Evolutionary conservation across 495 filamentous ascomycete genomes (phyloP).

Genomic region (Venustampulla echinocandica): DNA sequence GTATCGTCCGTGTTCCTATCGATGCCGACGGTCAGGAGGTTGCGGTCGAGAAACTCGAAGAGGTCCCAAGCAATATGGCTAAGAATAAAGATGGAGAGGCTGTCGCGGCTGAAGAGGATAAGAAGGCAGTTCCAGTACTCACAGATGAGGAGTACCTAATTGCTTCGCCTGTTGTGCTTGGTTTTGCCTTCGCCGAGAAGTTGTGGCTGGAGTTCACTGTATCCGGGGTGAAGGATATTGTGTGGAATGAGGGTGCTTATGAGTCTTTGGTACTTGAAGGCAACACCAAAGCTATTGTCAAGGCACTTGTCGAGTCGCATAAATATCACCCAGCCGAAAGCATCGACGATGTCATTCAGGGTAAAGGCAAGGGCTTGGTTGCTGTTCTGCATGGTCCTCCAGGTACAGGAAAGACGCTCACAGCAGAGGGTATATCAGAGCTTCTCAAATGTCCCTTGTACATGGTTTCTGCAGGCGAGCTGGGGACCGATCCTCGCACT

Average conservation of each 20-base stretch:
- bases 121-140: constrained; percentile 46
- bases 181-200: constrained; percentile 88
- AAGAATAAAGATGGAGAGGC: constrained; percentile 27
- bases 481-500: constrained; percentile 70
- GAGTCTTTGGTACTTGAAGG: constrained; percentile 65
- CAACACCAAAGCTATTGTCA: constrained; percentile 73
- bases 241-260: constrained; percentile 77
- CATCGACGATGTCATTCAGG: constrained; percentile 76
- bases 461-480: constrained; percentile 73
- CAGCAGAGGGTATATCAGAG: constrained; percentile 80
- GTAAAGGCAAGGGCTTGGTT: constrained; percentile 71
- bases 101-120: constrained; percentile 23
- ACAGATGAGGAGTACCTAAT: constrained; percentile 81
- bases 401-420: constrained; percentile 83
- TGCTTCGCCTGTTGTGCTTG: constrained; percentile 84
- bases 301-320: constrained; percentile 71
- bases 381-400: constrained; percentile 72
- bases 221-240: constrained; percentile 70
- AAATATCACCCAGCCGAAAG: constrained; percentile 72
- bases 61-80: constrained; percentile 33
- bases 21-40: constrained; percentile 56
- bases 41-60: constrained; percentile 56
- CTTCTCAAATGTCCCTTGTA: constrained; percentile 76
- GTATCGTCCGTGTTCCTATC: constrained; percentile 51
- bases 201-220: constrained; percentile 87